A percentile compares a stretch with the other conserved stretches of the same genome.
phyloP scores from a whole-genome alignment of 768 basidiomycete species.

The Boletus barrowsii region DNA sequence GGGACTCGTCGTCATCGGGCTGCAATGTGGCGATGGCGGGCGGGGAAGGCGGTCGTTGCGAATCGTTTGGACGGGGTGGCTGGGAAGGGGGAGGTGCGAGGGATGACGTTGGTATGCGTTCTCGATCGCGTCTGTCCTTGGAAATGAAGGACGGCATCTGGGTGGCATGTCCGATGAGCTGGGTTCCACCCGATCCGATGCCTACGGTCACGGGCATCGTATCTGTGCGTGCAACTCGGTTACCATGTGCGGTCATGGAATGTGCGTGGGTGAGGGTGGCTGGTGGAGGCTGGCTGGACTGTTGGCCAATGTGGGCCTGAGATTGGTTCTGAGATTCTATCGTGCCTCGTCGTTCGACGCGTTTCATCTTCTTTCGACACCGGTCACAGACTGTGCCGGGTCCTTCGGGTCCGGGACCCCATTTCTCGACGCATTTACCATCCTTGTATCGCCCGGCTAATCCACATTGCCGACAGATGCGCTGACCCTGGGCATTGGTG shows the following conservation, averaged over 20 bases:
- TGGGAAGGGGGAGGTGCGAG: slow-evolving; percentile 20
- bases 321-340: slow-evolving; percentile 41
- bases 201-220: slow-evolving; percentile 31
- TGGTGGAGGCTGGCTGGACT: slow-evolving; percentile 1
- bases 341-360: slow-evolving; percentile 72
- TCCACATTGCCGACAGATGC: slow-evolving; percentile 76
- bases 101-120: slow-evolving; percentile 24
- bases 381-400: slow-evolving; percentile 84
- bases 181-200: slow-evolving; percentile 25
- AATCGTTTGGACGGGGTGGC: slow-evolving; percentile 9
- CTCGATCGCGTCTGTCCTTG: slow-evolving; percentile 28
- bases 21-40: slow-evolving; percentile 33
- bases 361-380: slow-evolving; percentile 87
- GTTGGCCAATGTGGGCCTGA: slow-evolving; percentile 16
- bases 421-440: slow-evolving; percentile 83
- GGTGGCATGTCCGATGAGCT: slow-evolving; percentile 22
- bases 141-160: slow-evolving; percentile 25
- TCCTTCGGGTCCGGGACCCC: slow-evolving; percentile 82
- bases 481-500: slow-evolving; percentile 59
- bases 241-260: slow-evolving; percentile 19
- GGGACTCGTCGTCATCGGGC: slow-evolving; percentile 24
- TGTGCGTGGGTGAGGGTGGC: slow-evolving; percentile 18
- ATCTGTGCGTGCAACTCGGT: slow-evolving; percentile 27
- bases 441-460: slow-evolving; percentile 76
- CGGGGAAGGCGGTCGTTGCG: slow-evolving; percentile 27